phyloP scores from a whole-genome alignment of 495 filamentous ascomycete genomes.

The Aspergillus steynii region DNA sequence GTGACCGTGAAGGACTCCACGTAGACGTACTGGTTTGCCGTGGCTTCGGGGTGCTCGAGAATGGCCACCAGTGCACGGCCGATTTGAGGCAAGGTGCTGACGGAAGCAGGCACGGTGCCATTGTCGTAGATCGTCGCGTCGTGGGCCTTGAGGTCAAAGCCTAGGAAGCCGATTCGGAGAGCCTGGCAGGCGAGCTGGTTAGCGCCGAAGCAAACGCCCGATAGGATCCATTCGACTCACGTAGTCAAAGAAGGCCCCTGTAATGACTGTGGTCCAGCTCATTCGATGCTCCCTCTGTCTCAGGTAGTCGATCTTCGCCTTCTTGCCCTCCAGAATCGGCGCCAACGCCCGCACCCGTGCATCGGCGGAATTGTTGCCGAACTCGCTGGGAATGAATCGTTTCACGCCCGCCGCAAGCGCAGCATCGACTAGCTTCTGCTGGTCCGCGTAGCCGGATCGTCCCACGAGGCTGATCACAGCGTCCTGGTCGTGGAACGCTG shows the following conservation, averaged over 20 bases:
- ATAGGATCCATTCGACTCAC: too few species aligned
- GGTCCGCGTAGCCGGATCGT: constrained; percentile 30
- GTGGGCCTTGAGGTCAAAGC: constrained; percentile 5
- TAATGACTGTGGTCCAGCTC: too few species aligned
- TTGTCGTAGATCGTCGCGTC: constrained; percentile 23
- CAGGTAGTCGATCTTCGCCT: constrained; percentile 5
- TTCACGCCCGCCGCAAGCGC: constrained; percentile 57
- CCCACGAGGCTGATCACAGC: constrained; percentile 56
- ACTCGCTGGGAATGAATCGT: constrained; percentile 46
- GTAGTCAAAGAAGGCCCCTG: too few species aligned
- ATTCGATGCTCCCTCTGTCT: too few species aligned
- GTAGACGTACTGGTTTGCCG: constrained; percentile 30
- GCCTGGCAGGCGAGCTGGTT: constrained; percentile 5
- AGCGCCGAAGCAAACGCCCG: neutral
- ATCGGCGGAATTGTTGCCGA: constrained; percentile 21
- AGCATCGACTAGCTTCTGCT: constrained; percentile 56
- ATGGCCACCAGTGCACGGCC: constrained; percentile 32
- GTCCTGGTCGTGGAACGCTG: constrained; percentile 54
- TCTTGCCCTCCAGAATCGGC: constrained; percentile 4
- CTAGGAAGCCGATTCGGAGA: constrained; percentile 10
- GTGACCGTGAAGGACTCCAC: constrained; percentile 23
- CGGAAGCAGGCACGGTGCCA: constrained; percentile 26
- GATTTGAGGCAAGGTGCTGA: constrained; percentile 26
- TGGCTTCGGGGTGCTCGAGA: constrained; percentile 28
- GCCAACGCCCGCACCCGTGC: constrained; percentile 13